A percentile compares a stretch with the other conserved stretches of the same genome.
These are phyloP conservation scores for Saccharum spontaneum DNA, from an alignment of 176 grass and related monocot genomes.

Conservation along the genomic window DNA sequence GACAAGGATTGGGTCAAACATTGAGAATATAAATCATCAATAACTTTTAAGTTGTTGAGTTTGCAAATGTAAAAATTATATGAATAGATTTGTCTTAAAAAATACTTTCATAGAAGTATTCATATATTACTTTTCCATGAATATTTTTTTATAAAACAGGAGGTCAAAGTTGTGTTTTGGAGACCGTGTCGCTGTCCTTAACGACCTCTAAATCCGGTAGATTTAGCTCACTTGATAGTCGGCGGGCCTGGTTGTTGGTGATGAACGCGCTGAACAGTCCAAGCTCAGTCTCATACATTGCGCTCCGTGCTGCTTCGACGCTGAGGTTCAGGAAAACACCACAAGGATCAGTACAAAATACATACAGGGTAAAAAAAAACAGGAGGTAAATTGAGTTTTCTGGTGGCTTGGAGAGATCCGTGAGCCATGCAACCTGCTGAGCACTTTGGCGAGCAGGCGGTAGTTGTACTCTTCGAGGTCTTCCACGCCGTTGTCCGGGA, in stretches of 20 bases:
- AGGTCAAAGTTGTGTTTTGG: too few relatives aligned
- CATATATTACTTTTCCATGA: too few relatives aligned
- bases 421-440: conserved; percentile 22
- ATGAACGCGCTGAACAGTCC: conserved; percentile 37
- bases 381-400: background rate
- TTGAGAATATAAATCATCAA: too few relatives aligned
- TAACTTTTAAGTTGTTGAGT: too few relatives aligned
- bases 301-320: conserved; percentile 40
- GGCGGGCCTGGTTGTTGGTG: conserved; percentile 51
- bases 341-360: conserved; percentile 17
- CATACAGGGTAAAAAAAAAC: background rate
- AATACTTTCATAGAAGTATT: too few relatives aligned
- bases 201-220: too few relatives aligned
- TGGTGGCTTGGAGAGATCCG: background rate
- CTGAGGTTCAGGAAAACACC: background rate
- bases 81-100: too few relatives aligned
- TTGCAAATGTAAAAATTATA: too few relatives aligned
- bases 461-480: conserved; percentile 41
- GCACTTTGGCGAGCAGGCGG: conserved; percentile 30
- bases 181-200: too few relatives aligned
- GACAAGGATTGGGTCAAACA: too few relatives aligned
- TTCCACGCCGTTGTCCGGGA: background rate
- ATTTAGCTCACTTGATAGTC: conserved; percentile 37
- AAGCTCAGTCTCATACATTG: conserved; percentile 24
- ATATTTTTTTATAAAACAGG: too few relatives aligned